A percentile compares a stretch with the other conserved stretches of the same genome.
These are phyloP conservation scores for Saraca asoca DNA, from an alignment of 331 rosid genomes.

Conservation along the genomic window DNA sequence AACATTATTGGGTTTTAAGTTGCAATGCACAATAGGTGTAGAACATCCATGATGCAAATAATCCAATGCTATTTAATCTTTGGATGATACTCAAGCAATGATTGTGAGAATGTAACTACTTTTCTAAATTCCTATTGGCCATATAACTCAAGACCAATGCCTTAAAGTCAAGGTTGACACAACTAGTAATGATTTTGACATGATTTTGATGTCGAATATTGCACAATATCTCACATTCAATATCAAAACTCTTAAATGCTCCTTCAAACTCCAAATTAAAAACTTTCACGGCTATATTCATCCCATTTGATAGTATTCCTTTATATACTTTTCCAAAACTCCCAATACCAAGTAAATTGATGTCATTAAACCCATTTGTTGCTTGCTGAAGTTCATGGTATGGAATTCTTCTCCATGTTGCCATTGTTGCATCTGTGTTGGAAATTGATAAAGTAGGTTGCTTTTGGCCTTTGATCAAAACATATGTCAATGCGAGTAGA, in stretches of 20 bases:
- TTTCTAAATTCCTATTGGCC: conserved; percentile 8
- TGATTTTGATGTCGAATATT: conserved; percentile 36
- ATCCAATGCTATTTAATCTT: conserved; percentile 35
- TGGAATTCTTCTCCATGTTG: conserved; percentile 13
- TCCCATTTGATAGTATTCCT: too few species aligned
- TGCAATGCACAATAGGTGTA: conserved; percentile 36
- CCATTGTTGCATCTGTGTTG: neutral
- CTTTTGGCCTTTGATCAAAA: neutral
- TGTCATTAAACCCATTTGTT: neutral
- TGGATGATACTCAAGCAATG: neutral
- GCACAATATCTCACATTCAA: conserved; percentile 26
- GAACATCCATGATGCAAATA: conserved; percentile 38
- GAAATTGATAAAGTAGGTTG: neutral
- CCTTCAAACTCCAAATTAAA: too few species aligned
- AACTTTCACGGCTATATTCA: too few species aligned
- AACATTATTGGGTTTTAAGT: conserved; percentile 41
- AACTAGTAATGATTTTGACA: conserved; percentile 30
- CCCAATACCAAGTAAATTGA: neutral
- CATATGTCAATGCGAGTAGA: neutral
- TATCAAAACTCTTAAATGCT: too few species aligned
- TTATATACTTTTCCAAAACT: neutral
- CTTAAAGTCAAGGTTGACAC: neutral
- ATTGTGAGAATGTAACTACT: conserved; percentile 15
- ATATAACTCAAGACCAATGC: too few species aligned
- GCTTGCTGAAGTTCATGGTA: neutral